Conservation (phyloP, 306 rosid genomes). For the Cucurbita moschata region DNA sequence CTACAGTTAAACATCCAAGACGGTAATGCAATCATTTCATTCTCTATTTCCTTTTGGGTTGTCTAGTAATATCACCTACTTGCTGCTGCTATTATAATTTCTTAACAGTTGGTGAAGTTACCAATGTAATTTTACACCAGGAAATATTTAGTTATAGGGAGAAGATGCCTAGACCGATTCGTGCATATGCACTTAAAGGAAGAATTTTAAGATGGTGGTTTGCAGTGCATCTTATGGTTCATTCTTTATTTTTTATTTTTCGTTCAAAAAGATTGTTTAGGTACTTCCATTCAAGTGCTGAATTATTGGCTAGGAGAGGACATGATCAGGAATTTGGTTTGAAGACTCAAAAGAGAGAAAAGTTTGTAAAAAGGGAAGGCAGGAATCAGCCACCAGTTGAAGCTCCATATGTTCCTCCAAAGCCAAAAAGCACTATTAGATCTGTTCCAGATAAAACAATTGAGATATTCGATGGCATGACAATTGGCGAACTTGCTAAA, state of each 20-base stretch:
- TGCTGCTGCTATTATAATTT: neutral
- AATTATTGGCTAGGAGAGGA: constrained; percentile 32
- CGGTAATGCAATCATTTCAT: constrained; percentile 29
- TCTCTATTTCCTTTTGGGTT: neutral
- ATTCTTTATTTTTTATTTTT: neutral
- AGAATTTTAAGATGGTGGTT: neutral
- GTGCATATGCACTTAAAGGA: neutral
- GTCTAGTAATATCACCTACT: neutral
- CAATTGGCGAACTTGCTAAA: constrained; percentile 66
- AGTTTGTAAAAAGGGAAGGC: constrained; percentile 37
- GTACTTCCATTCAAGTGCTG: constrained; percentile 52
- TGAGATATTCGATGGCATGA: constrained; percentile 91
- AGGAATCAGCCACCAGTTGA: constrained; percentile 60
- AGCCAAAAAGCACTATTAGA: constrained; percentile 27
- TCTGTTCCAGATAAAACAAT: constrained; percentile 40
- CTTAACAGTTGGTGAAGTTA: neutral
- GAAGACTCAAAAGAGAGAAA: constrained; percentile 47
- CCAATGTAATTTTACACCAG: neutral
- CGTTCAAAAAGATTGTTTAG: constrained; percentile 15
- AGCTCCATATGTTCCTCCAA: constrained; percentile 58
- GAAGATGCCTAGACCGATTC: neutral
- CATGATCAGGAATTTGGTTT: constrained; percentile 33
- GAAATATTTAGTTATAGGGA: neutral
- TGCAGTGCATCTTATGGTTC: neutral
- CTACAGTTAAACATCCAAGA: constrained; percentile 23